Conservation (phyloP, 1,284 basidiomycete species). For the Leccinum subspadiceum region DNA sequence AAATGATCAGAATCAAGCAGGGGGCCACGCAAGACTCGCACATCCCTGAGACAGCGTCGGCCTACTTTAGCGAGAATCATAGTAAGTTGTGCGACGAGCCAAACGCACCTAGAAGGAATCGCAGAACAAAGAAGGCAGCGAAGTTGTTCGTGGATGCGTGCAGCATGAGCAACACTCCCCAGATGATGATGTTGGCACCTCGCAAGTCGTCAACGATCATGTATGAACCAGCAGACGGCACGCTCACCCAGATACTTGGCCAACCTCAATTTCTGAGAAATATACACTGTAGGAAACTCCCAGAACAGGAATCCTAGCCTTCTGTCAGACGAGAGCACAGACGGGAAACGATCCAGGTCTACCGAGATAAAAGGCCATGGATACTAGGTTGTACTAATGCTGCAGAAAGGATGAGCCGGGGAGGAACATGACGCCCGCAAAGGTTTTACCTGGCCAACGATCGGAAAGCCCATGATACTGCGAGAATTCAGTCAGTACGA, state of each 20-base stretch:
- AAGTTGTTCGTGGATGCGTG: constrained; percentile 58
- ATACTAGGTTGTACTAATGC: constrained; percentile 56
- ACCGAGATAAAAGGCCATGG: constrained; percentile 52
- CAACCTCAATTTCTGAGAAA: constrained; percentile 48
- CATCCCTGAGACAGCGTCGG: constrained; percentile 46
- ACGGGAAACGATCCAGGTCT: neutral
- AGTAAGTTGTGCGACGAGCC: neutral
- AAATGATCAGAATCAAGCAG: constrained; percentile 60
- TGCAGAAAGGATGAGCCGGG: constrained; percentile 24
- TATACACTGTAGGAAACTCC: constrained; percentile 67
- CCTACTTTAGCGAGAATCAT: neutral
- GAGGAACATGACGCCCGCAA: neutral
- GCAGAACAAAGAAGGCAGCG: constrained; percentile 58
- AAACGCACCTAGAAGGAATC: constrained; percentile 54
- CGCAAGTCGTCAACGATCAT: too few species aligned
- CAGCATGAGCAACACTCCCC: constrained; percentile 43
- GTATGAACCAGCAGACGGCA: neutral
- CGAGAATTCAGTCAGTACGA: constrained; percentile 8
- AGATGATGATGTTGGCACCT: too few species aligned
- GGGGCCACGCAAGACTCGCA: constrained; percentile 65
- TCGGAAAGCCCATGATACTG: constrained; percentile 67
- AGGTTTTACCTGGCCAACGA: constrained; percentile 51
- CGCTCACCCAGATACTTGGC: constrained; percentile 48
- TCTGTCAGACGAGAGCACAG: constrained; percentile 3
- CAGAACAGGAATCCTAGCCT: constrained; percentile 54